Percentiles rank a stretch among this genome's conserved stretches.
Conservation (phyloP, 2,329 filamentous ascomycete species). For the Pseudogymnoascus sp. region DNA sequence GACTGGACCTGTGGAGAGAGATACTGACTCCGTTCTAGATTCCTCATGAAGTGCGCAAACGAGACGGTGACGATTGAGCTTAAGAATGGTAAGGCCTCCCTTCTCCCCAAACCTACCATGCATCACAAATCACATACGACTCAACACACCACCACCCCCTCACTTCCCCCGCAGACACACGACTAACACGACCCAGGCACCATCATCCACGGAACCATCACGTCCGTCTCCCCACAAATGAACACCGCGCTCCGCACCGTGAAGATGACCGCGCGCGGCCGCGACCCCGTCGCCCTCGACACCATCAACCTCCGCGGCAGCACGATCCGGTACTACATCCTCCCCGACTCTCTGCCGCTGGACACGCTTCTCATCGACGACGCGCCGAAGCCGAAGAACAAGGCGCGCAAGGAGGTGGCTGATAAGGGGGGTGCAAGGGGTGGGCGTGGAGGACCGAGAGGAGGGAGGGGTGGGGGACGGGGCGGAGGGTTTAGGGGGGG, state of each 20-base stretch:
- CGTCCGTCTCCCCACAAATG: constrained; percentile 95
- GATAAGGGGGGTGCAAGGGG: constrained; percentile 49
- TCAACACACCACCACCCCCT: neutral
- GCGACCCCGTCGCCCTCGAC: constrained; percentile 81
- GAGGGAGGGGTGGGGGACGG: constrained; percentile 35
- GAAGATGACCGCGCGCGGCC: constrained; percentile 88
- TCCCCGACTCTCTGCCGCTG: constrained; percentile 88
- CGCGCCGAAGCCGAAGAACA: constrained; percentile 98
- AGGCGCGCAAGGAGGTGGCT: constrained; percentile 83
- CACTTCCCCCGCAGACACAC: neutral
- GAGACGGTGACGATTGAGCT: constrained; percentile 98
- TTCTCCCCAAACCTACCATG: neutral
- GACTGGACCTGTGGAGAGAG: neutral
- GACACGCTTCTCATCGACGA: constrained; percentile 96
- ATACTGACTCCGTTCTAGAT: constrained; percentile 49
- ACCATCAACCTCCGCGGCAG: constrained; percentile 95
- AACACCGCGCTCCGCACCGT: constrained; percentile 93
- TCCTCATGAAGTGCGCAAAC: constrained; percentile 98
- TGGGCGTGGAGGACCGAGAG: constrained; percentile 37
- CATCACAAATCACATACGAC: neutral
- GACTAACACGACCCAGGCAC: constrained; percentile 54
- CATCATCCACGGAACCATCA: constrained; percentile 93
- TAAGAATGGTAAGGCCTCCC: constrained; percentile 68
- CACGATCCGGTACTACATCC: constrained; percentile 92
- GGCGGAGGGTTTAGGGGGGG: constrained; percentile 40